Evolutionary conservation across 805 yeast species (phyloP).

Genomic region (Candida easanensis): DNA sequence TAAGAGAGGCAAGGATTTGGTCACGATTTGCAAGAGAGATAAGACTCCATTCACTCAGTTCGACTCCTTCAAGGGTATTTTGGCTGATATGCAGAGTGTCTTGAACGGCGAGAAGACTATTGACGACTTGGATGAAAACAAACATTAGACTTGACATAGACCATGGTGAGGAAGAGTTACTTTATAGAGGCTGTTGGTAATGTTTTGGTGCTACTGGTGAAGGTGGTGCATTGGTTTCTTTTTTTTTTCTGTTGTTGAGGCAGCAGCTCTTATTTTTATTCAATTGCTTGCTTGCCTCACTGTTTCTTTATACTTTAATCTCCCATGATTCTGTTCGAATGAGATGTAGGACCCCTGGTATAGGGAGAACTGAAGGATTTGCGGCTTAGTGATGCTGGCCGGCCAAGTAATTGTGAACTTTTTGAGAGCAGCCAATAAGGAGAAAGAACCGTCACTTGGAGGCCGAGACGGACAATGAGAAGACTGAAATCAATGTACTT

Average conservation of each 20-base stretch:
- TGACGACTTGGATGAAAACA: slow-evolving; percentile 35
- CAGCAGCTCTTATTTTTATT: too few relatives aligned
- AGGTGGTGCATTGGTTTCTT: not conserved
- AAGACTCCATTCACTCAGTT: slow-evolving; percentile 84
- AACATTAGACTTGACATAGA: slow-evolving; percentile 6
- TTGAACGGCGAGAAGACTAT: slow-evolving; percentile 40
- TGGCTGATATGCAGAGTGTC: slow-evolving; percentile 54
- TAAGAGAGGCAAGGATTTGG: slow-evolving; percentile 85
- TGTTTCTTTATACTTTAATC: too few relatives aligned
- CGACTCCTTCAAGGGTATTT: slow-evolving; percentile 71
- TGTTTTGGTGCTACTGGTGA: not conserved
- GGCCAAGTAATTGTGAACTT: too few relatives aligned
- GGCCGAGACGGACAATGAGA: too few relatives aligned
- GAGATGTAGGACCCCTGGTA: too few relatives aligned
- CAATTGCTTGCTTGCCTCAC: too few relatives aligned
- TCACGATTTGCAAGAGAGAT: slow-evolving; percentile 78
- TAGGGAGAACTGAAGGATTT: too few relatives aligned
- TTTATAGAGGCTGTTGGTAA: not conserved
- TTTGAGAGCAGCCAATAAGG: too few relatives aligned
- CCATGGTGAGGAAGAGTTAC: not conserved
- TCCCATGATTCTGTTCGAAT: too few relatives aligned
- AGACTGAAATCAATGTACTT: too few relatives aligned
- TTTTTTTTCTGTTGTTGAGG: not conserved
- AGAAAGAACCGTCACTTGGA: too few relatives aligned
- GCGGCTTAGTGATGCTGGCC: too few relatives aligned